Base-by-base conservation (phyloP, 345 rosid species). In the Kandelia obovata region DNA sequence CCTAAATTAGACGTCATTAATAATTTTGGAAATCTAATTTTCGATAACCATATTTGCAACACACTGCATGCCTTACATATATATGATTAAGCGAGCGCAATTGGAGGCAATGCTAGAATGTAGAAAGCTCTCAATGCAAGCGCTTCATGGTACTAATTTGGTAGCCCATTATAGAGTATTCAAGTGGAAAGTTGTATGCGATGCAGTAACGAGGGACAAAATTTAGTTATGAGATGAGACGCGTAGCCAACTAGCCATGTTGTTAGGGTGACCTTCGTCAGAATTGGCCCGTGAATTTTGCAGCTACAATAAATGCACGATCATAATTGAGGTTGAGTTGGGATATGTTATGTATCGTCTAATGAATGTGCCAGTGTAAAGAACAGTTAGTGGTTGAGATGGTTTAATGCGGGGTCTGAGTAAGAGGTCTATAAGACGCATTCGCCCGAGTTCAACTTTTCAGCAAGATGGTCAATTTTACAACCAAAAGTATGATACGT, bases 301-400 rank as follows among this genome's bases (percentile, higher is more conserved):
- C 55, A 53, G 30, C 61, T 53, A 6, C 28, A 37, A 10, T 51
- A 53, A 34, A 27, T 56, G 35, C 46, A 68, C 52, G 62, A 31
- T 59, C 28, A 13, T 25, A 17, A 55, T 23, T 19, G 10, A 21
- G 23, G 30, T 23, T 7, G 65, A 55, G 23, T 43, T 43, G 28
- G 15, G 25, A 21, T 30, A 46, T 25, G 26, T 60, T 46, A 74
- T 35, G 49, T 43, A 13, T 13, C 17, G 49, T 13, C 49, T 39
- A 39, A 39, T 39, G 46, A 39, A 39, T 39, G 46, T 10, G 46
- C 81, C 60, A 78, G 73, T 74, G 77, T 23, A 27, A 65, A 15
- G 23, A 56, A 49, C 71, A 27, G 89, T 83, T 83, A 63, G 86
- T 57, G 0, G 89, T 81, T 85, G 87, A 51, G 67, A 63, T 30